A percentile compares a stretch with the other conserved stretches of the same genome.
Conservation (phyloP, 2,329 filamentous ascomycete genomes). For the Verticillium dahliae region DNA sequence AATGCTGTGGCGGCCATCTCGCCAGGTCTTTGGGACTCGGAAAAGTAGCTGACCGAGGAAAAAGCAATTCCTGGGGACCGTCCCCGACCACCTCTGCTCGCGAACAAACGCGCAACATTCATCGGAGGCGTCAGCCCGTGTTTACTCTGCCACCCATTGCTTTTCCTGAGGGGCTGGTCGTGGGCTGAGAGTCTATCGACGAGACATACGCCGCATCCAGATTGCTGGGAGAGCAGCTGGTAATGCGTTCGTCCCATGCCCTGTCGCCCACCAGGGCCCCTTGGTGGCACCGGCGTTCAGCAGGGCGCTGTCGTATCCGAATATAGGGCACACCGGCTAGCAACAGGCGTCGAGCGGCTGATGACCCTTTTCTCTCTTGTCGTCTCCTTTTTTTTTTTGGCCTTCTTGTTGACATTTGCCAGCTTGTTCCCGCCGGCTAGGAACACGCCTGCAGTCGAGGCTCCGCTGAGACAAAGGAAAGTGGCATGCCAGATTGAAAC, state of each 20-base stretch:
- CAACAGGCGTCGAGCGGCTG: neutral
- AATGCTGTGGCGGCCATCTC: neutral
- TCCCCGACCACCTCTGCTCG: neutral
- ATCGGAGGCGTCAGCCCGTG: neutral
- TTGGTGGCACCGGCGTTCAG: neutral
- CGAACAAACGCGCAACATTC: neutral
- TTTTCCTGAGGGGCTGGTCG: neutral
- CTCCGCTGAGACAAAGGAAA: neutral
- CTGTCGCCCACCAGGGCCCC: neutral
- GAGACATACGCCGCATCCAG: neutral
- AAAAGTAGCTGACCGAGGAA: neutral
- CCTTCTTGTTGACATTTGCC: neutral
- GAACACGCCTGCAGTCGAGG: neutral
- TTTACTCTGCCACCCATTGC: neutral
- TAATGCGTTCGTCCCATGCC: neutral
- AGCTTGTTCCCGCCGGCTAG: neutral
- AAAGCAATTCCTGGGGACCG: neutral
- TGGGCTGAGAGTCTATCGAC: neutral
- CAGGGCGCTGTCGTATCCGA: neutral
- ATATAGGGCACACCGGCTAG: neutral
- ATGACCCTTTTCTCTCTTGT: neutral
- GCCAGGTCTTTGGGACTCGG: neutral
- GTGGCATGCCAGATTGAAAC: neutral
- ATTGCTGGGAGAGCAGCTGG: neutral
- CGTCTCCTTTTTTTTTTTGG: neutral